Base-by-base conservation (phyloP, 2,329 filamentous ascomycete species). In the Nemania sp. region DNA sequence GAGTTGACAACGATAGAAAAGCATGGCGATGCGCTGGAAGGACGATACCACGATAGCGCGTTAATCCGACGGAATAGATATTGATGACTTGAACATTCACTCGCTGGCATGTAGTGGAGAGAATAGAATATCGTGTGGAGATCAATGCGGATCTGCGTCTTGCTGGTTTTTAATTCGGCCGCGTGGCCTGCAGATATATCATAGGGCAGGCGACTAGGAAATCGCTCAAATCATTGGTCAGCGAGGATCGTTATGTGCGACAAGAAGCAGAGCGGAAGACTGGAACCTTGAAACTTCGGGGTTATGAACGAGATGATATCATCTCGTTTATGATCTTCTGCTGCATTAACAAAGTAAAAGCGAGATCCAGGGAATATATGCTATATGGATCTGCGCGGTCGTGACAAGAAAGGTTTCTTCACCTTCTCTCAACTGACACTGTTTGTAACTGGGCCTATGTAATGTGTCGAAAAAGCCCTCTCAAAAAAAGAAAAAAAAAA, bases 281-380 rank as follows among this genome's bases (percentile, higher is more conserved):
- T 29, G 7, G 25, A 3, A 4, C 25, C 25, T 3, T 3, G 3
- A 6, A 25, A 15, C 17, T 6, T n/a, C 17, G 43, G 39, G 17
- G 12, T 12, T 17, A 34, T 3, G 20, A 35, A 37, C 17, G 40
- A 46, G 15, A 43, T 43, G 45, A 46, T 58, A n/a, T 51, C 54
- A 58, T 54, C 54, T 39, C 32, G 29, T 40, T 51, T 54, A 15
- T 10, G 42, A 61, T 39, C n/a, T 12, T n/a, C 54, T 54, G n/a
- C 49, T 49, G 11, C 9, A 47, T 2, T 25, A 45, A 59, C 40
- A 55, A 58, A 62, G 15, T 51, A 52, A 21, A 55, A 58, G 54
- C n/a, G 54, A 48, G 25, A 29, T 29, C 34, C 37, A 52, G 42
- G 55, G 55, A 39, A 43, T 5, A 47, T 62, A 46, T 55, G 55